Percentiles rank a stretch among this genome's conserved stretches.
Evolutionary conservation across 495 filamentous ascomycete genomes (phyloP).

Genomic region (Talaromyces borbonicus): DNA sequence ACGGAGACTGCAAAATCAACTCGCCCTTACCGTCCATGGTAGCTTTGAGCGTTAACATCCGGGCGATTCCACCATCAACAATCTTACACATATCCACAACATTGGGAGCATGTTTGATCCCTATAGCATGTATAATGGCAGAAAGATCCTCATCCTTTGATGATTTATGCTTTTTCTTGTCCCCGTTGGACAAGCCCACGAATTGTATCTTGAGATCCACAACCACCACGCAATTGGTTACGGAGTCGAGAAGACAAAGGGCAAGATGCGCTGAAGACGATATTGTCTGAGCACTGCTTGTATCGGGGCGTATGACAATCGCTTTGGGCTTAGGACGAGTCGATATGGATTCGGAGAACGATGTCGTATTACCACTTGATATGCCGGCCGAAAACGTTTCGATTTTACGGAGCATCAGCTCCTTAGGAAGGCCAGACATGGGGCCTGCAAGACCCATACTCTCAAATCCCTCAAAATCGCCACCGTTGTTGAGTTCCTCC

Average conservation of each 20-base stretch:
- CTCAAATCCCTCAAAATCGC: conserved; percentile 57
- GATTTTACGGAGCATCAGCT: conserved; percentile 63
- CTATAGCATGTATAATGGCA: conserved; percentile 30
- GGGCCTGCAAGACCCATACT: conserved; percentile 63
- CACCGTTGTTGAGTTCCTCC: conserved; percentile 56
- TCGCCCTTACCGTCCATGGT: conserved; percentile 50
- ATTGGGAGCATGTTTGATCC: conserved; percentile 35
- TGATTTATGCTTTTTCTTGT: conserved; percentile 21
- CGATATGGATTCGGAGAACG: conserved; percentile 38
- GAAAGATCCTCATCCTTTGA: conserved; percentile 17
- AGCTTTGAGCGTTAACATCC: conserved; percentile 61
- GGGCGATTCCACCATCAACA: conserved; percentile 55
- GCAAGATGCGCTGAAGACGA: conserved; percentile 39
- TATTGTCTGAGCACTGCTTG: conserved; percentile 22
- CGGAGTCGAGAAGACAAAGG: conserved; percentile 57
- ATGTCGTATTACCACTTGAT: conserved; percentile 26
- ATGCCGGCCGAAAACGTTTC: conserved; percentile 59
- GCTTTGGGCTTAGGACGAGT: conserved; percentile 43
- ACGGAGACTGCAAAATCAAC: conserved; percentile 66
- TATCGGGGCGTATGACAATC: conserved; percentile 54
- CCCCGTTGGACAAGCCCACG: conserved; percentile 23
- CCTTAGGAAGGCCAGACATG: conserved; percentile 59
- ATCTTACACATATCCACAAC: conserved; percentile 69
- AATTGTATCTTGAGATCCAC: conserved; percentile 45
- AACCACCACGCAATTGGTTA: conserved; percentile 57